Evolutionary conservation across 768 basidiomycete species (phyloP).

Genomic region (Leccinum barrowsii): DNA sequence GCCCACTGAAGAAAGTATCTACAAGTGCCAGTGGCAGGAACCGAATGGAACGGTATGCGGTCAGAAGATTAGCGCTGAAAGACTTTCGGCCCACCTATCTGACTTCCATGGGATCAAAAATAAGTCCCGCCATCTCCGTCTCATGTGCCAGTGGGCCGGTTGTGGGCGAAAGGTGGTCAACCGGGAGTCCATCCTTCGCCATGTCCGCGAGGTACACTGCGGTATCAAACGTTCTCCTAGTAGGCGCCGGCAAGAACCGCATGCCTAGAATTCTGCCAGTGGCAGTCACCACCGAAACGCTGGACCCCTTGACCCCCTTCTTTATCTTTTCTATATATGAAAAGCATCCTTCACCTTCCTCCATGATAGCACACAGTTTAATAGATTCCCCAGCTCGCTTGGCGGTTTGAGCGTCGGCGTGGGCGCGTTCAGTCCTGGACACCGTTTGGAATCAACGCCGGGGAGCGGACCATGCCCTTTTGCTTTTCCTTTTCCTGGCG

Average conservation of each 20-base stretch:
- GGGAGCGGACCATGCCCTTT: slow-evolving; percentile 27
- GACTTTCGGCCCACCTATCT: slow-evolving; percentile 12
- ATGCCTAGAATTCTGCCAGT: neutral
- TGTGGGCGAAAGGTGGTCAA: slow-evolving; percentile 12
- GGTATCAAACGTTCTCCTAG: slow-evolving; percentile 5
- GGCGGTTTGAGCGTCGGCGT: slow-evolving; percentile 27
- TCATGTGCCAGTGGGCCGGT: slow-evolving; percentile 10
- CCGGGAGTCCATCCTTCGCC: slow-evolving; percentile 19
- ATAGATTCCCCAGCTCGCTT: slow-evolving; percentile 36
- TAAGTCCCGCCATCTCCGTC: neutral
- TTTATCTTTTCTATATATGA: neutral
- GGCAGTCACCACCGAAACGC: neutral
- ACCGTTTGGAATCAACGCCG: slow-evolving; percentile 28
- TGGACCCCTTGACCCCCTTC: neutral
- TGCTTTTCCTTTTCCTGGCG: neutral
- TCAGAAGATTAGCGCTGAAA: neutral
- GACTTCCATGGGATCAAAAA: slow-evolving; percentile 13
- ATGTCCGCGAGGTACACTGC: slow-evolving; percentile 17
- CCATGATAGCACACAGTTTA: no score
- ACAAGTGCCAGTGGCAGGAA: slow-evolving; percentile 7
- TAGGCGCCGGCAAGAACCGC: neutral
- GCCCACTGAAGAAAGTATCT: no score
- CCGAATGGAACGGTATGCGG: slow-evolving; percentile 2
- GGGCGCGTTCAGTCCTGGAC: slow-evolving; percentile 29
- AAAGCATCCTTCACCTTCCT: no score